Conservation (phyloP, 2,329 filamentous ascomycete genomes). For the Capronia coronata region DNA sequence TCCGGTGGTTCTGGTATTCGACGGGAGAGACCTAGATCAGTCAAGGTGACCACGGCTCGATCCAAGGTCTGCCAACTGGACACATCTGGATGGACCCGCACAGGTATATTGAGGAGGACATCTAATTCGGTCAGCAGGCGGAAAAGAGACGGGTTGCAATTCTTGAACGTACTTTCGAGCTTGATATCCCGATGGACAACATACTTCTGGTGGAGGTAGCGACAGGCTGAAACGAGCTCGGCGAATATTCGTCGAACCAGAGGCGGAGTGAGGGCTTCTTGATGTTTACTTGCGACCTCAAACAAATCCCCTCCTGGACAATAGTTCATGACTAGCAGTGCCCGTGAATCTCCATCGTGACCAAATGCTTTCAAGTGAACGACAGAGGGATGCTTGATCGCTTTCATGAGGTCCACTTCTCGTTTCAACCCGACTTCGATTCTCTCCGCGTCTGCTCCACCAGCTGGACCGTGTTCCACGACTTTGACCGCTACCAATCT, state of each 20-base stretch:
- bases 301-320: slow-evolving; percentile 93
- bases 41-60: slow-evolving; percentile 77
- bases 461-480: slow-evolving; percentile 87
- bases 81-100: slow-evolving; percentile 58
- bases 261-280: slow-evolving; percentile 58
- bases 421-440: slow-evolving; percentile 90
- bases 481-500: slow-evolving; percentile 91
- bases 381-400: slow-evolving; percentile 79
- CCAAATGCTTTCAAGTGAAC: slow-evolving; percentile 89
- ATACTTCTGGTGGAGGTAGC: slow-evolving; percentile 73
- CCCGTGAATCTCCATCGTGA: slow-evolving; percentile 69
- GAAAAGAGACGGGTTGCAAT: neutral
- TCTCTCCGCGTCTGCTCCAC: slow-evolving; percentile 85
- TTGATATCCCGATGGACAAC: slow-evolving; percentile 98
- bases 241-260: slow-evolving; percentile 81
- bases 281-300: slow-evolving; percentile 73
- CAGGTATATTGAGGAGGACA: slow-evolving; percentile 79
- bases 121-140: slow-evolving; percentile 49
- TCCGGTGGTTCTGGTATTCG: slow-evolving; percentile 66
- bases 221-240: slow-evolving; percentile 77
- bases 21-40: slow-evolving; percentile 83
- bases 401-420: slow-evolving; percentile 88
- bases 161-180: slow-evolving; percentile 70
- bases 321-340: slow-evolving; percentile 81
- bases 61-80: slow-evolving; percentile 69